Evolutionary conservation across 768 basidiomycete species (phyloP).

Genomic region (Pisolithus sp.): DNA sequence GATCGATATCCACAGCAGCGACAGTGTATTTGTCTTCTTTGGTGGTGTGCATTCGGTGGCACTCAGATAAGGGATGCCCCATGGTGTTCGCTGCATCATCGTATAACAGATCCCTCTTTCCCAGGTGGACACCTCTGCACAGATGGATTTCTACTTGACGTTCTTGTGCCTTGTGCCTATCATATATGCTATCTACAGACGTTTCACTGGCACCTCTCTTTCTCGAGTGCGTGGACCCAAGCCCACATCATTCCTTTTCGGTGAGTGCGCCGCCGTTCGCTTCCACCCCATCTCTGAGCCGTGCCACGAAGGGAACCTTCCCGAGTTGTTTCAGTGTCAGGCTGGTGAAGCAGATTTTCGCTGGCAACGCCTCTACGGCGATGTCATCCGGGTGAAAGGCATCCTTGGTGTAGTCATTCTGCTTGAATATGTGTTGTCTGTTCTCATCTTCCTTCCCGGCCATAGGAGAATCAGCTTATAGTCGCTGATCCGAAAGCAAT

Average conservation of each 20-base stretch:
- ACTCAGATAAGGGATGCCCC: no score
- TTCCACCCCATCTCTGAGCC: background rate
- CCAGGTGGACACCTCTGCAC: no score
- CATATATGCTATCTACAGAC: conserved; percentile 4
- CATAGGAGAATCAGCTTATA: conserved; percentile 39
- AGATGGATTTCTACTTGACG: background rate
- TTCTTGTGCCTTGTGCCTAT: background rate
- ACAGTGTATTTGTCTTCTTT: no score
- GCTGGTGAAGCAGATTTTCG: conserved; percentile 22
- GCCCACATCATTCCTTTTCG: conserved; percentile 5
- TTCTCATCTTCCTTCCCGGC: conserved; percentile 6
- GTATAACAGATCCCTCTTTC: no score
- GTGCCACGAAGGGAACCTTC: conserved; percentile 23
- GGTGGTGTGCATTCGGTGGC: no score
- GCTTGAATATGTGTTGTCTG: background rate
- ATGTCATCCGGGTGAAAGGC: conserved; percentile 23
- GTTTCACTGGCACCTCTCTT: background rate
- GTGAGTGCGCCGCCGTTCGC: background rate
- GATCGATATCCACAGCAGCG: no score
- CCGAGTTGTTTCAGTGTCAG: conserved; percentile 23
- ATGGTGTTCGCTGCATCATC: no score
- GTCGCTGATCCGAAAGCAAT: conserved; percentile 44
- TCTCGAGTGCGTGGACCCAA: conserved; percentile 1
- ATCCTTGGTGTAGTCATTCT: conserved; percentile 17
- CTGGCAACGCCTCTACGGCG: conserved; percentile 27